Percentiles rank a stretch among this genome's conserved stretches.
Evolutionary conservation across 352 stramenopile species (phyloP).

Genomic region (Phytophthora sansomeana): DNA sequence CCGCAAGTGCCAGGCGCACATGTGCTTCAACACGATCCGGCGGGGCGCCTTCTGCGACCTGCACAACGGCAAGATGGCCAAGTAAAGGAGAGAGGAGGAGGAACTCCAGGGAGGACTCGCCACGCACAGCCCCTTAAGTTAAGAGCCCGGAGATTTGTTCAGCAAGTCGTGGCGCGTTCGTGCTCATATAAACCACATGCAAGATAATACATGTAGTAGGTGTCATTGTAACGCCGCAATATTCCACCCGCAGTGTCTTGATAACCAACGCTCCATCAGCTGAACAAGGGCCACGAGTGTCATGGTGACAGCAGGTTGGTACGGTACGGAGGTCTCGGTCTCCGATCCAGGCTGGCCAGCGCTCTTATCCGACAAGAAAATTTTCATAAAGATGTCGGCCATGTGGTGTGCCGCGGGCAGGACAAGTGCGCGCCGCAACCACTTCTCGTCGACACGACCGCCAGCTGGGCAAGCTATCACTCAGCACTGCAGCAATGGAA

Average conservation of each 20-base stretch:
- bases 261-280: neutral
- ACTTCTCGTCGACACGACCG: neutral
- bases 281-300: neutral
- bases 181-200: constrained; percentile 23
- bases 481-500: constrained; percentile 2
- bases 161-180: constrained; percentile 30
- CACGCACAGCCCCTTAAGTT: constrained; percentile 35
- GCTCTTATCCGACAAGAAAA: constrained; percentile 33
- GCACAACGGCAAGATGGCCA: constrained; percentile 46
- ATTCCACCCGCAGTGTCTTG: constrained; percentile 4
- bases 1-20: constrained; percentile 69
- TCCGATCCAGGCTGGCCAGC: neutral
- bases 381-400: constrained; percentile 38
- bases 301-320: neutral
- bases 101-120: constrained; percentile 10
- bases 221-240: constrained; percentile 14
- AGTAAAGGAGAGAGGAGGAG: constrained; percentile 14
- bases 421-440: constrained; percentile 18
- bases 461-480: constrained; percentile 5
- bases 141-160: constrained; percentile 34
- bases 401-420: constrained; percentile 12
- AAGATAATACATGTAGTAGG: constrained; percentile 15
- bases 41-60: constrained; percentile 67
- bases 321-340: no score
- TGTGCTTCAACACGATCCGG: constrained; percentile 76